Percentiles rank a stretch among this genome's conserved stretches.
phyloP scores from a whole-genome alignment of 2,329 filamentous ascomycete genomes.

The Polychaeton citri region DNA sequence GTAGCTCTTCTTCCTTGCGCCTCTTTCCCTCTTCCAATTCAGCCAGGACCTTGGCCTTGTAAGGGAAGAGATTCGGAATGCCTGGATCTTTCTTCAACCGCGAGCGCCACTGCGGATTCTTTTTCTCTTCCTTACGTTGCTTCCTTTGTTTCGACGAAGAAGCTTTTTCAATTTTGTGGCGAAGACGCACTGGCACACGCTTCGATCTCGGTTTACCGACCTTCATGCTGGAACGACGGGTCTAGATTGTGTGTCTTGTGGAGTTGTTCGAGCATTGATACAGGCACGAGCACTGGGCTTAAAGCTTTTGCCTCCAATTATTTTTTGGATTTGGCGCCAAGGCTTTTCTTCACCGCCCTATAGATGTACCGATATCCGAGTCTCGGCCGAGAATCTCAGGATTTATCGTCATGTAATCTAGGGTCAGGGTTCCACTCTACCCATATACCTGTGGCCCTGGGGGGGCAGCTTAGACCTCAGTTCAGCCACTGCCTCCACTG shows the following conservation, averaged over 20 bases:
- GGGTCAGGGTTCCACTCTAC: too few species aligned
- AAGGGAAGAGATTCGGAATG: conserved; percentile 93
- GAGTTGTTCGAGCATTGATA: too few species aligned
- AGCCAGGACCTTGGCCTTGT: conserved; percentile 87
- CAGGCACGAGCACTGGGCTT: too few species aligned
- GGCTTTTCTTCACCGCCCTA: too few species aligned
- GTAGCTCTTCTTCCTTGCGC: conserved; percentile 66
- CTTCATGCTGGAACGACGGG: conserved; percentile 21
- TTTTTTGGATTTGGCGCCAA: conserved; percentile 1
- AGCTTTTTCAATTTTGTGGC: conserved; percentile 92
- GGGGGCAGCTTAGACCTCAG: too few species aligned
- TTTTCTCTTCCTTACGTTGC: conserved; percentile 74
- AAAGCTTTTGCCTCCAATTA: too few species aligned
- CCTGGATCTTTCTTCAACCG: conserved; percentile 95
- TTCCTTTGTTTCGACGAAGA: conserved; percentile 86
- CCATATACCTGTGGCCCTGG: too few species aligned
- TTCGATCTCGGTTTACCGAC: conserved; percentile 71
- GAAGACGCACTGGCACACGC: conserved; percentile 73
- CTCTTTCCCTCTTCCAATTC: conserved; percentile 85
- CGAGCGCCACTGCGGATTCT: conserved; percentile 94
- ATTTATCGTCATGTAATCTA: too few species aligned
- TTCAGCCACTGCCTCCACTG: too few species aligned
- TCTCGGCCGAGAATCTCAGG: too few species aligned
- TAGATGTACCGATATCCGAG: too few species aligned
- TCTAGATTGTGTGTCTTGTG: too few species aligned